A percentile compares a stretch with the other conserved stretches of the same genome.
Evolutionary conservation across 208 protist genomes (phyloP).

Genomic region (Leishmania arabica): DNA sequence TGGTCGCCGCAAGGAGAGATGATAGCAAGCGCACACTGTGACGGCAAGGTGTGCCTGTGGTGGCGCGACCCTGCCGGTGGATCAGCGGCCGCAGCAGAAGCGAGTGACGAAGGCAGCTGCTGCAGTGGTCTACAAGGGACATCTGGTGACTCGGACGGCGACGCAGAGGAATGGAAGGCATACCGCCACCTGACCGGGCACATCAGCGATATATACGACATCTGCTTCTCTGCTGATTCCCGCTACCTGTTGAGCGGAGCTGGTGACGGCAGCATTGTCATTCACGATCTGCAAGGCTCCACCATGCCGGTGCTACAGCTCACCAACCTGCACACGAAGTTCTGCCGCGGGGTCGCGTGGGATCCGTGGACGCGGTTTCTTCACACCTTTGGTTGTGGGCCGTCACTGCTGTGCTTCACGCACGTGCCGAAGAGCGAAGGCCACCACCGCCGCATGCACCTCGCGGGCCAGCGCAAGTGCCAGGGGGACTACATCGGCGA

Average conservation of each 20-base stretch:
- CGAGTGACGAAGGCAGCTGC: neutral
- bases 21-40: slow-evolving; percentile 84
- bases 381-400: slow-evolving; percentile 67
- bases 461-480: slow-evolving; percentile 60
- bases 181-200: slow-evolving; percentile 85
- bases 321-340: slow-evolving; percentile 67
- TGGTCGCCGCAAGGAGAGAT: slow-evolving; percentile 85
- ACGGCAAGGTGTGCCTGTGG: slow-evolving; percentile 86
- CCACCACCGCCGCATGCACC: slow-evolving; percentile 38
- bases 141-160: slow-evolving; percentile 7
- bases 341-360: slow-evolving; percentile 89
- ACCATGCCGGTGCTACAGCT: slow-evolving; percentile 76
- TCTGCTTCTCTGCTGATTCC: slow-evolving; percentile 86
- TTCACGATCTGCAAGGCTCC: slow-evolving; percentile 76
- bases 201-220: slow-evolving; percentile 85
- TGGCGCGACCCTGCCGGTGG: slow-evolving; percentile 52
- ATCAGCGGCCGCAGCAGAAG: slow-evolving; percentile 3
- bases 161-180: slow-evolving; percentile 81
- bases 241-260: slow-evolving; percentile 77
- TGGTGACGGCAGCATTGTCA: slow-evolving; percentile 77
- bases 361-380: slow-evolving; percentile 80
- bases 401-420: slow-evolving; percentile 74
- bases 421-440: slow-evolving; percentile 39
- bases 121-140: neutral
- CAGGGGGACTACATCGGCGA: slow-evolving; percentile 79